Base-by-base conservation (phyloP, 116 monocot species). In the Trichopus zeylanicus region DNA sequence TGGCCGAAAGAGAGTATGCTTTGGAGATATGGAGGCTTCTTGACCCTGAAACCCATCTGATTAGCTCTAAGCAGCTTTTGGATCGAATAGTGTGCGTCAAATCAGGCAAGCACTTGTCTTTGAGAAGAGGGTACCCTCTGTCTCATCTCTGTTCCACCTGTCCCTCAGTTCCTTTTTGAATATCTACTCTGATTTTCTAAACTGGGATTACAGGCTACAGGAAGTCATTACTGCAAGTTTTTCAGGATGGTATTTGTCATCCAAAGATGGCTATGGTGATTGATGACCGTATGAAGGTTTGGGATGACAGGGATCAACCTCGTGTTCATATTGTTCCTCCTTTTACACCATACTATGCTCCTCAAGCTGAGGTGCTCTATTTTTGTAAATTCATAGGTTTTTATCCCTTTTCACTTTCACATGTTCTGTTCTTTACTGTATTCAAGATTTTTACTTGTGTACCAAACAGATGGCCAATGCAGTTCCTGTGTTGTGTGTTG, bases 21-120 rank as follows among this genome's bases (percentile, higher is more conserved):
- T 57, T 89, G 51, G 94, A 95, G 76, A 95, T 95, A 69, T 95
- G 94, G 94, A 86, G 94, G 63, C 90, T 95, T 75, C 94, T 95
- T 62, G 94, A 95, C 39, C 94, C 94, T 13, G 94, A 86, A 78
- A 51, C 71, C 21, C 64, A 72, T 56, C 75, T 95, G n/a, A 95
- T 95, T 30, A 73, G 51, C 68, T 62, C 75, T 31, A 76, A 68
- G 32, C 78, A 95, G 63, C 78, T 90, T 29, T 49, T 62, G 53
- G 75, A 83, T 62, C 86, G 94, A 48, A 67, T 95, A 58, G 78
- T 86, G 18, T 95, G 94, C 55, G 90, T 95, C 49, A 95, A 86
- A 65, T 77, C 93, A 76, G 92, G 92, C 62, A 86, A 79, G 72
- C 26, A 59, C 23, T 51, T 62, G 28, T 12, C 29, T 48, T 62